Percentiles rank a stretch among this genome's conserved stretches.
These are phyloP conservation scores for Alternaria panax DNA, from an alignment of 2,329 filamentous ascomycete genomes.

Conservation along the genomic window DNA sequence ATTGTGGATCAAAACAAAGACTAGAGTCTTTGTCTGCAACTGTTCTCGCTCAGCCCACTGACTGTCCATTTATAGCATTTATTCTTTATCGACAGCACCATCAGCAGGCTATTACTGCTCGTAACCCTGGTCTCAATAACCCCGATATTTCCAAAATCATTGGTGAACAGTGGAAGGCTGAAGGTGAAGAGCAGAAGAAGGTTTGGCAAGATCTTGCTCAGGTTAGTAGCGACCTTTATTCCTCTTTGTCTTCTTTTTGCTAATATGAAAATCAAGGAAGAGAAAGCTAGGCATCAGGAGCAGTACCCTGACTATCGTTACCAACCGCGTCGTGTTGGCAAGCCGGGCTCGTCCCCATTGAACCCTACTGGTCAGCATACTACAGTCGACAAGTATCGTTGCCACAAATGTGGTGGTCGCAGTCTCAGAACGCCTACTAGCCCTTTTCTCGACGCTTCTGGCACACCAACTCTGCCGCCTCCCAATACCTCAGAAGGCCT, in stretches of 20 bases:
- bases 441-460: conserved; percentile 58
- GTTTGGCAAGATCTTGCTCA: conserved; percentile 91
- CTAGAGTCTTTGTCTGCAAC: conserved; percentile 38
- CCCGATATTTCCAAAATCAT: conserved; percentile 98
- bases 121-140: conserved; percentile 89
- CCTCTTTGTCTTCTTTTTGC: background rate
- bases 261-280: conserved; percentile 64
- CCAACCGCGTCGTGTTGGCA: conserved; percentile 71
- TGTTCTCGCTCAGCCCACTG: conserved; percentile 30
- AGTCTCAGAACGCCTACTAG: conserved; percentile 69
- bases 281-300: conserved; percentile 86
- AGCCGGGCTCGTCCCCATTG: conserved; percentile 50
- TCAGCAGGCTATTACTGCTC: conserved; percentile 79
- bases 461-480: conserved; percentile 51
- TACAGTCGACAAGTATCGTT: conserved; percentile 60
- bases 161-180: conserved; percentile 86
- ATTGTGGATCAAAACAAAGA: conserved; percentile 34
- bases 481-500: conserved; percentile 44
- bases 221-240: conserved; percentile 54
- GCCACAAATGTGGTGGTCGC: conserved; percentile 74
- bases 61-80: conserved; percentile 74
- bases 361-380: conserved; percentile 43
- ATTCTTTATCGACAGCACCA: conserved; percentile 96
- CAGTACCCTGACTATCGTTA: conserved; percentile 96
- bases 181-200: conserved; percentile 76